Conservation (phyloP, 306 rosid genomes). For the Erythrophleum fordii region DNA sequence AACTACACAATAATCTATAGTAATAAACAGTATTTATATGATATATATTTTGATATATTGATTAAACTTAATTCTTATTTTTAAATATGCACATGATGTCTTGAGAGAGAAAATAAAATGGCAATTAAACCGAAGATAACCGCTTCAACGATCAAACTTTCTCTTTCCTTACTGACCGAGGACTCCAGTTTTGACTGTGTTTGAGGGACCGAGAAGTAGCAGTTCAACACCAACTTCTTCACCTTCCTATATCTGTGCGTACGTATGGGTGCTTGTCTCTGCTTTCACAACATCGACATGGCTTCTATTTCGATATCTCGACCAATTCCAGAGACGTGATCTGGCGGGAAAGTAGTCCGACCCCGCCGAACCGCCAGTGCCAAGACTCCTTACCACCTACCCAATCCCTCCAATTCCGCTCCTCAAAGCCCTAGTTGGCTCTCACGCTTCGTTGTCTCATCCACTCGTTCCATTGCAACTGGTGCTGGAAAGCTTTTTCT, state of each 20-base stretch:
- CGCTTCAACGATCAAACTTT: conserved; percentile 38
- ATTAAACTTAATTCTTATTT: too few species aligned
- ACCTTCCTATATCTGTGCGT: neutral
- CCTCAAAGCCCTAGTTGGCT: conserved; percentile 78
- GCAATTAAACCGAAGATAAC: conserved; percentile 47
- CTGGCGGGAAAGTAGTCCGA: conserved; percentile 85
- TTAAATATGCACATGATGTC: too few species aligned
- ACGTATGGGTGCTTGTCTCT: neutral
- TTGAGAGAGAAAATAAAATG: neutral
- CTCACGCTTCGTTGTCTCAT: conserved; percentile 65
- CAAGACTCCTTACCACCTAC: conserved; percentile 80
- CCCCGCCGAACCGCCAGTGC: conserved; percentile 48
- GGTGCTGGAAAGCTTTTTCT: conserved; percentile 81
- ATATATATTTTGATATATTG: too few species aligned
- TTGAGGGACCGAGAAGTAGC: conserved; percentile 2
- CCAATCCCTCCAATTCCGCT: conserved; percentile 35
- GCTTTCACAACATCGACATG: conserved; percentile 36
- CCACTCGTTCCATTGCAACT: conserved; percentile 67
- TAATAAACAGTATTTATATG: too few species aligned
- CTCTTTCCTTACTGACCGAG: neutral
- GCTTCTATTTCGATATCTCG: conserved; percentile 63
- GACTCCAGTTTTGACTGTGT: too few species aligned
- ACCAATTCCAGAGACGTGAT: conserved; percentile 43
- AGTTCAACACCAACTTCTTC: neutral
- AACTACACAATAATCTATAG: too few species aligned